Evolutionary conservation across 805 yeast genomes (phyloP).

Genomic region (Candida alai): DNA sequence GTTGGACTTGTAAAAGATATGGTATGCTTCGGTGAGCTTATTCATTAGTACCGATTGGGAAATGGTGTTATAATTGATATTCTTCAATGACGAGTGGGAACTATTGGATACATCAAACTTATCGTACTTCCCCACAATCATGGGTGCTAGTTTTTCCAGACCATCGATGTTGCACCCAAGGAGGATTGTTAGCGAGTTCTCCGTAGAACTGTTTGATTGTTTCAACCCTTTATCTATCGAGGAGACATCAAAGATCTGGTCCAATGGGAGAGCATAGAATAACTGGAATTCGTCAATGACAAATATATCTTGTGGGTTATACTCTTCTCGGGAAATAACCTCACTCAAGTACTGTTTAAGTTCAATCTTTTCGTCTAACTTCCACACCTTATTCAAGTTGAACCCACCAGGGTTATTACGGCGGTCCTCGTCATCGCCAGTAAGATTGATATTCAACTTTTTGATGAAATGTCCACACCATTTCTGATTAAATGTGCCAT

Average conservation of each 20-base stretch:
- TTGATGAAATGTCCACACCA: constrained; percentile 53
- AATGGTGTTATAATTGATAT: constrained; percentile 9
- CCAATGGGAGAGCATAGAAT: constrained; percentile 58
- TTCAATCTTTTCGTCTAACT: constrained; percentile 51
- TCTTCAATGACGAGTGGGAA: constrained; percentile 18
- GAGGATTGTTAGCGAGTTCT: constrained; percentile 50
- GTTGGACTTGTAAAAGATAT: constrained; percentile 55
- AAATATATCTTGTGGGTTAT: constrained; percentile 51
- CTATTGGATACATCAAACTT: constrained; percentile 33
- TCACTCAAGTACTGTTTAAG: constrained; percentile 41
- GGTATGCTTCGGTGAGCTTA: constrained; percentile 49
- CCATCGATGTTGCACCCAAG: constrained; percentile 62
- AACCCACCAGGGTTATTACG: constrained; percentile 23
- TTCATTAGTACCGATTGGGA: constrained; percentile 20
- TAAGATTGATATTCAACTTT: constrained; percentile 49
- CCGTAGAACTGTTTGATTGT: constrained; percentile 35
- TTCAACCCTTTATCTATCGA: constrained; percentile 41
- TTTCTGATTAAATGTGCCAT: constrained; percentile 60
- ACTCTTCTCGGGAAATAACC: constrained; percentile 27
- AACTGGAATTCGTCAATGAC: constrained; percentile 59
- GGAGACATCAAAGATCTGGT: constrained; percentile 48
- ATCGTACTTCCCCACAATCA: constrained; percentile 58
- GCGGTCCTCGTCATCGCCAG: constrained; percentile 42
- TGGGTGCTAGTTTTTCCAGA: constrained; percentile 56
- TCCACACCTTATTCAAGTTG: constrained; percentile 51